Evolutionary conservation across 2,329 filamentous ascomycete genomes (phyloP), one percentile per base, ranked within the genome.

Genomic region (Trichoderma simmonsii): DNA sequence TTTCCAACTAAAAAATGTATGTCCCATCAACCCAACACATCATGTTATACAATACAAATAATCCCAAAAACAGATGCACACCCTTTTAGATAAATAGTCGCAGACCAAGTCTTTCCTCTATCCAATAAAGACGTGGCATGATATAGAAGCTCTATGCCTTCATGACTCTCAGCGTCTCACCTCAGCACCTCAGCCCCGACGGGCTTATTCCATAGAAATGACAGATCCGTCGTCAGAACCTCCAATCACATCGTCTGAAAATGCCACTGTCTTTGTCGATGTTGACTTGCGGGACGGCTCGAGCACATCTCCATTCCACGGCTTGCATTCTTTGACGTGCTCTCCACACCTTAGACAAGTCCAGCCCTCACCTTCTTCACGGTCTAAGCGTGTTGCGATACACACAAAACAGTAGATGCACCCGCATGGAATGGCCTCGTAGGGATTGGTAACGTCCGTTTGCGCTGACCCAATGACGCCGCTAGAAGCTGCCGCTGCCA

Each of bases 361-460:
- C 94, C 95, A 98, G 3, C 95, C 95, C 78, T 98, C 94, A 36
- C 95, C 96, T 80, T 98, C 95, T 81, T 98, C 95, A 6, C 91
- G 90, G 81, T 98, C 95, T 57, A 99, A 87, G 73, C 93, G 90
- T 72, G 94, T 93, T 3, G 95, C 94, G n/a, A 98, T 83, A 78
- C 96, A 99, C 21, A 97, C 93, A 79, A 97, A 99, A 82, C 96
- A 99, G 83, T 98, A 99, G 72, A 98, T 87, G 80, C 95, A 97
- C 0, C 92, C 92, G 77, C 96, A 99, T 0, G 94, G 91, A 3
- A 95, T 89, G 0, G 94, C 90, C 82, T 97, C 94, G 80, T 99
- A 99, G 0, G 96, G 95, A 79, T 98, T 99, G 5, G 95, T 98
- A 73, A 98, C 91, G 77, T 98, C 96, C 0, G 95, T 98, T 75